Percentiles rank a stretch among this genome's conserved stretches.
These are phyloP conservation scores for Kondoa malvinella DNA, from an alignment of 768 basidiomycete species.

Conservation along the genomic window DNA sequence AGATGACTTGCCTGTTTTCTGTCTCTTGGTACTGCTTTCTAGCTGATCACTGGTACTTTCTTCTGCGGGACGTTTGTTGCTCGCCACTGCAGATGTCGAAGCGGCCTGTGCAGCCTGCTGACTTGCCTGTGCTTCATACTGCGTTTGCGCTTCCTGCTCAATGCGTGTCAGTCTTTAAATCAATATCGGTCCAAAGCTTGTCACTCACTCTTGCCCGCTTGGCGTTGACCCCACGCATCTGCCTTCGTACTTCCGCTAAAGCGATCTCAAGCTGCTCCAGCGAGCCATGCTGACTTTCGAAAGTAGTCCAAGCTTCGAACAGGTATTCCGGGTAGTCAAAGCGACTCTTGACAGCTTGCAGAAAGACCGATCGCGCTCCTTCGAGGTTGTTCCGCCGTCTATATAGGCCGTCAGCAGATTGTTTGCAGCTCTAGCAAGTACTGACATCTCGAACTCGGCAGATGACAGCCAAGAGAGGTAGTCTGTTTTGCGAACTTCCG, in stretches of 20 bases:
- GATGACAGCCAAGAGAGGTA: slow-evolving; percentile 63
- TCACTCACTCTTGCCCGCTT: slow-evolving; percentile 46
- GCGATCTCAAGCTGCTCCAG: slow-evolving; percentile 38
- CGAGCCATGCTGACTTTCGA: slow-evolving; percentile 68
- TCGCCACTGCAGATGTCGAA: slow-evolving; percentile 21
- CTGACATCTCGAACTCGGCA: slow-evolving; percentile 40
- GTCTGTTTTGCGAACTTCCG: slow-evolving; percentile 47
- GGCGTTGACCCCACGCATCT: slow-evolving; percentile 46
- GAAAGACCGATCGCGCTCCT: slow-evolving; percentile 49
- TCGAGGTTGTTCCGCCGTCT: slow-evolving; percentile 34
- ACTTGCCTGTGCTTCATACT: slow-evolving; percentile 2
- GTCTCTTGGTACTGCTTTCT: neutral
- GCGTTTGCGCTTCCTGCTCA: neutral
- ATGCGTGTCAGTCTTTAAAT: neutral
- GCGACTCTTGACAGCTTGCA: slow-evolving; percentile 41
- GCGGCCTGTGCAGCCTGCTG: slow-evolving; percentile 41
- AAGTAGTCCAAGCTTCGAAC: slow-evolving; percentile 76
- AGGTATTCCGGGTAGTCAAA: slow-evolving; percentile 91
- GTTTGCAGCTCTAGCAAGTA: neutral
- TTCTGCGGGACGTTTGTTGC: neutral
- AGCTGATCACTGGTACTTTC: neutral
- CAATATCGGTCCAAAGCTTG: neutral
- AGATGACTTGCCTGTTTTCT: neutral
- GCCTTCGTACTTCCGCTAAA: slow-evolving; percentile 20
- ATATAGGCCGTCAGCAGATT: neutral